These are phyloP conservation scores for Francoa sonchifolia DNA, from an alignment of 441 rosid species.

Conservation along the genomic window DNA sequence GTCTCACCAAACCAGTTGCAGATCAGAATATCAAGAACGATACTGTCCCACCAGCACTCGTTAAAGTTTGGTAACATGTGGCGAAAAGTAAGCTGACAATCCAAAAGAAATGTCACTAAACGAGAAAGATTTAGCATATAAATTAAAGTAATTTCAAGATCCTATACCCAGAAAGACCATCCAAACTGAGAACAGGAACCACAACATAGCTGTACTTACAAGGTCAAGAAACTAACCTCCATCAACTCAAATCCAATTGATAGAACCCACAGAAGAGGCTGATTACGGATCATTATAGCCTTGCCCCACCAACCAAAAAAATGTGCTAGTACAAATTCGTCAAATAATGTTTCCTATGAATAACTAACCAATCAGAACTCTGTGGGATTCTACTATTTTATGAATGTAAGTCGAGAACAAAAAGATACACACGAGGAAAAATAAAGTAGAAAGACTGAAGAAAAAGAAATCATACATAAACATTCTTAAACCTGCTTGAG, in stretches of 20 bases:
- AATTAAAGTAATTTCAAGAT: slow-evolving; percentile 6
- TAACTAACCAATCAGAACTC: slow-evolving; percentile 16
- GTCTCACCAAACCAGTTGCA: slow-evolving; percentile 99
- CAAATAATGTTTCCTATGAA: slow-evolving; percentile 78
- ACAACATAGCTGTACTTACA: neutral
- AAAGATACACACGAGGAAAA: slow-evolving; percentile 1
- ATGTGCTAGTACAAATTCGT: slow-evolving; percentile 95
- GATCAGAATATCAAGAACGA: slow-evolving; percentile 83
- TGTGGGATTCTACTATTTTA: neutral
- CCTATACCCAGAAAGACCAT: neutral
- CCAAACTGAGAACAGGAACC: slow-evolving; percentile 1
- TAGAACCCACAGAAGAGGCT: slow-evolving; percentile 95
- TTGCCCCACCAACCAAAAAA: slow-evolving; percentile 99
- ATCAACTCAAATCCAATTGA: slow-evolving; percentile 94
- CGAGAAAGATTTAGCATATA: slow-evolving; percentile 1
- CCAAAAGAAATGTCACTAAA: slow-evolving; percentile 12
- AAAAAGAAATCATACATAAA: slow-evolving; percentile 93
- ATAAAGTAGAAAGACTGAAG: slow-evolving; percentile 10
- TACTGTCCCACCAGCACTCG: slow-evolving; percentile 99
- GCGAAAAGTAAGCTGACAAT: slow-evolving; percentile 78
- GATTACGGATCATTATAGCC: slow-evolving; percentile 93
- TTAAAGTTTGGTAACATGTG: slow-evolving; percentile 99
- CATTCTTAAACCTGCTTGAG: slow-evolving; percentile 97
- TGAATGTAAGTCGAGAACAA: neutral
- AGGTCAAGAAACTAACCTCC: slow-evolving; percentile 55